Evolutionary conservation across 148 eudicot species (phyloP).

Genomic region (Rhododendron mucronatum): DNA sequence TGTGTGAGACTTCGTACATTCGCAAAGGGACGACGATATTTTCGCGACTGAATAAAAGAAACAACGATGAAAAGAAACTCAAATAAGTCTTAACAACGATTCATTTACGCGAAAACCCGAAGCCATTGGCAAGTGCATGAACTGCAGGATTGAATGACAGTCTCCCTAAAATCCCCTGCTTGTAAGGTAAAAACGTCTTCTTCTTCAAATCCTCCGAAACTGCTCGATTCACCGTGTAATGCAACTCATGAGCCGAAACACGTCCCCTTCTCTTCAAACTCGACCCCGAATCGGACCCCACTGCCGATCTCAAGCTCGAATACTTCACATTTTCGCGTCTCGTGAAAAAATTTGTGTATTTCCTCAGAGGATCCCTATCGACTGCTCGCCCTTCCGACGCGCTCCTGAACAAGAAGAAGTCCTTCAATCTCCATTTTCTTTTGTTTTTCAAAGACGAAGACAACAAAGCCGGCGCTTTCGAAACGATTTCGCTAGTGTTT

Average conservation of each 20-base stretch:
- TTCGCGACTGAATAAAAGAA: background rate
- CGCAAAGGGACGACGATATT: background rate
- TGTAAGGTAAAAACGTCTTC: slow-evolving; percentile 71
- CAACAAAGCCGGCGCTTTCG: background rate
- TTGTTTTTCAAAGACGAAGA: slow-evolving; percentile 20
- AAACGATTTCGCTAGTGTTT: background rate
- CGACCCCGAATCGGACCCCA: slow-evolving; percentile 12
- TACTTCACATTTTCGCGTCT: slow-evolving; percentile 38
- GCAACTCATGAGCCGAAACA: slow-evolving; percentile 68
- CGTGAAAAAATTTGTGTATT: slow-evolving; percentile 33
- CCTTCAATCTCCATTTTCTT: slow-evolving; percentile 67
- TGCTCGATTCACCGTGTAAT: slow-evolving; percentile 58
- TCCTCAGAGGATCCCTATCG: slow-evolving; percentile 52
- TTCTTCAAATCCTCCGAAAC: slow-evolving; percentile 68
- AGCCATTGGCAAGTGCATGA: slow-evolving; percentile 37
- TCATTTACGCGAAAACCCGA: slow-evolving; percentile 30
- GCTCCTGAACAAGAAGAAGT: slow-evolving; percentile 66
- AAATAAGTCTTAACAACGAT: background rate
- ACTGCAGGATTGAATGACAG: slow-evolving; percentile 48
- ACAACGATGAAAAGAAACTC: background rate
- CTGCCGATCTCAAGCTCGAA: slow-evolving; percentile 30
- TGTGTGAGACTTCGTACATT: background rate
- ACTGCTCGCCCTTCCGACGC: slow-evolving; percentile 75
- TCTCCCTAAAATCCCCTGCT: slow-evolving; percentile 68
- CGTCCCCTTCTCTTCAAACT: slow-evolving; percentile 28